Conservation (phyloP, 257 asterid genomes). For the Solanum sejunctum region DNA sequence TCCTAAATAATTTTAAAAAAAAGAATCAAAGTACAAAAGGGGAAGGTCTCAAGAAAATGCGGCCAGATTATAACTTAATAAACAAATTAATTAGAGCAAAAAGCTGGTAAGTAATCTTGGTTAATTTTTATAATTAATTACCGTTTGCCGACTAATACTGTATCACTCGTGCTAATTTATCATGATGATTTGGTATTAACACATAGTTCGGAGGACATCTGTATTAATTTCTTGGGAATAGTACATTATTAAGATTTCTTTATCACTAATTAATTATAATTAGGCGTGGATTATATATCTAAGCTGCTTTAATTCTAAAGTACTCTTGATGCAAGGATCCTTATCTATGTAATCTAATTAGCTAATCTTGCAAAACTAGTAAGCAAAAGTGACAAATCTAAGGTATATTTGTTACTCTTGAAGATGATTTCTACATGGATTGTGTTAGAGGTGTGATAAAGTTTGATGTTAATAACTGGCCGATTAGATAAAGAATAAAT, state of each 20-base stretch:
- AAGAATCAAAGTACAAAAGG: constrained; percentile 1
- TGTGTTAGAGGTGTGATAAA: background rate
- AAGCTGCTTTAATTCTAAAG: background rate
- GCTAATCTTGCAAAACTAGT: background rate
- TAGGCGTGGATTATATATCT: background rate
- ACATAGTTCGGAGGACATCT: constrained; percentile 4
- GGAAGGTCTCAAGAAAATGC: constrained; percentile 25
- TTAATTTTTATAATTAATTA: background rate
- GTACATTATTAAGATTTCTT: background rate
- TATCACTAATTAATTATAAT: background rate
- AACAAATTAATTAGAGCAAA: constrained; percentile 11
- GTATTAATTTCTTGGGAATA: background rate
- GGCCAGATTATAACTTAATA: constrained; percentile 6
- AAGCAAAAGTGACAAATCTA: background rate
- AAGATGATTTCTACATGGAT: background rate
- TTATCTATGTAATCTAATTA: background rate
- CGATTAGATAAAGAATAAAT: background rate
- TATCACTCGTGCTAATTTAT: constrained; percentile 1
- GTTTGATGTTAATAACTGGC: fast-evolving
- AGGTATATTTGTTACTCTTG: background rate
- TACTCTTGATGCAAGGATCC: background rate
- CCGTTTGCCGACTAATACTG: background rate
- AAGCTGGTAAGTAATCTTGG: constrained; percentile 15
- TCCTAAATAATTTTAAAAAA: background rate
- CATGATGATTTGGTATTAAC: background rate